A percentile compares a stretch with the other conserved stretches of the same genome.
phyloP scores from a whole-genome alignment of 495 filamentous ascomycete species.

The Echria macrotheca region DNA sequence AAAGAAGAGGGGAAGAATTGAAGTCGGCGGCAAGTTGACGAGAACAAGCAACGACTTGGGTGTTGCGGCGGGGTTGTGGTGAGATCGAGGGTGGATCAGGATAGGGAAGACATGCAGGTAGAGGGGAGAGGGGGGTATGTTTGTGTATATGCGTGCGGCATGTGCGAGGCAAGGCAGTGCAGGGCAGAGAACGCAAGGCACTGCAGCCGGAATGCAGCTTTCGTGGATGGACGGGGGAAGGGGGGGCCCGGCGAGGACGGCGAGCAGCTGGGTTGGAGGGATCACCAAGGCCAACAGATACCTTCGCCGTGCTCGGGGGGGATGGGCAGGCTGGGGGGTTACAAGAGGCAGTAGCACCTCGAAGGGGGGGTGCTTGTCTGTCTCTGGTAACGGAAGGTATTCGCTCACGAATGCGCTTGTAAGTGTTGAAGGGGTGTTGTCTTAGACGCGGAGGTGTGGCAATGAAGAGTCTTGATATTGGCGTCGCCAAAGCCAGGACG shows the following conservation, averaged over 20 bases:
- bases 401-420: too few relatives aligned
- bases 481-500: constrained; percentile 4
- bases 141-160: constrained; percentile 29
- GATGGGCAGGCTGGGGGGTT: constrained; percentile 20
- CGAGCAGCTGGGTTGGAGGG: constrained; percentile 16
- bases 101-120: constrained; percentile 39
- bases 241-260: constrained; percentile 21
- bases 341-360: constrained; percentile 37
- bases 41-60: constrained; percentile 16
- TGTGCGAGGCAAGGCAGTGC: constrained; percentile 30
- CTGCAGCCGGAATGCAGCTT: constrained; percentile 32
- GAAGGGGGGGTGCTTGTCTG: constrained; percentile 29
- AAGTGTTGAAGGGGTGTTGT: constrained; percentile 10
- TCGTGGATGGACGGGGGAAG: constrained; percentile 20
- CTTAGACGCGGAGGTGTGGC: constrained; percentile 9
- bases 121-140: constrained; percentile 29
- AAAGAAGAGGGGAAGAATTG: constrained; percentile 22
- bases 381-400: constrained; percentile 12
- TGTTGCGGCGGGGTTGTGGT: constrained; percentile 28
- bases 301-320: too few relatives aligned
- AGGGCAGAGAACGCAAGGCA: constrained; percentile 36
- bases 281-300: constrained; percentile 16
- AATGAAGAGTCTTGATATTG: constrained; percentile 7
- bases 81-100: constrained; percentile 32
- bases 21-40: constrained; percentile 28